phyloP scores from a whole-genome alignment of 495 filamentous ascomycete species.

The Pseudoneurospora amorphoporcata region DNA sequence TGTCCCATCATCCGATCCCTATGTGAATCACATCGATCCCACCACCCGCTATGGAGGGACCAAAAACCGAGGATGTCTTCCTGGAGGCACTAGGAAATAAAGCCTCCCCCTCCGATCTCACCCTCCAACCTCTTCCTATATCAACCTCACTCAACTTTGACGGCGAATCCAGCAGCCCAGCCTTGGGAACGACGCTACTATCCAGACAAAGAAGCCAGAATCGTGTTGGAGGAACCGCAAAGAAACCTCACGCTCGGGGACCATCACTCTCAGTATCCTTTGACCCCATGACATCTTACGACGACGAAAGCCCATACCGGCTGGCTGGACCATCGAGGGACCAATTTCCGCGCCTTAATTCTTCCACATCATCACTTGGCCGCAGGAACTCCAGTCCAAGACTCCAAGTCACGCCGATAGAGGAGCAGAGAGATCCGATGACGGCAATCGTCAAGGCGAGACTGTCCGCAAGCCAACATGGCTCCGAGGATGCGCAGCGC shows the following conservation, averaged over 20 bases:
- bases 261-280: not conserved
- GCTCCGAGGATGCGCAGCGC: not conserved
- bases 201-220: not conserved
- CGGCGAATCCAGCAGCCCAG: not conserved
- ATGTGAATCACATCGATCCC: not conserved
- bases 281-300: not conserved
- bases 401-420: slow-evolving; percentile 10
- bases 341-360: not conserved
- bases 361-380: not conserved
- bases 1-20: not conserved
- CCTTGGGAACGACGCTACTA: not conserved
- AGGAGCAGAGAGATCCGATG: slow-evolving; percentile 24
- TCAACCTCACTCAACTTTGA: not conserved
- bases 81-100: not conserved
- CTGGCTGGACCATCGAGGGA: not conserved
- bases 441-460: slow-evolving; percentile 14
- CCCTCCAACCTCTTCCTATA: not conserved
- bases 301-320: not conserved
- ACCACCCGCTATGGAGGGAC: not conserved
- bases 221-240: not conserved
- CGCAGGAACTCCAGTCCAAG: slow-evolving; percentile 9
- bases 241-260: not conserved
- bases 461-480: slow-evolving; percentile 2
- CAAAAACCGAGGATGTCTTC: not conserved
- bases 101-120: not conserved